Evolutionary conservation across 352 stramenopile genomes (phyloP).

Genomic region (Pythium grandisporangium): DNA sequence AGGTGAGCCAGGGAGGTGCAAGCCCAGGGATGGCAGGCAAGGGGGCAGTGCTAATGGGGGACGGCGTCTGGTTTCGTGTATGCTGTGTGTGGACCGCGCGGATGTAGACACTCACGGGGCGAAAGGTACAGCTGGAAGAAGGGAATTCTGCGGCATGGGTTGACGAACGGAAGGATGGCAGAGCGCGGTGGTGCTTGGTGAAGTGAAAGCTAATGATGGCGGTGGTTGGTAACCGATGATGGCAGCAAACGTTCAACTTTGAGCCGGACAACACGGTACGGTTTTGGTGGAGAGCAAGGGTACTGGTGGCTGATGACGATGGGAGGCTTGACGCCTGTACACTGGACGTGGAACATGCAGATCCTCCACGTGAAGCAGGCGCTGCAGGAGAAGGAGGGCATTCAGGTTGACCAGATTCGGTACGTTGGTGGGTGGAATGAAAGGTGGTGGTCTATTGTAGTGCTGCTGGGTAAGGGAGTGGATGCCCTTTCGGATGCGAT

Average conservation of each 20-base stretch:
- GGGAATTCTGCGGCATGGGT: neutral
- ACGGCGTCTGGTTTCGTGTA: neutral
- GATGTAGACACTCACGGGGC: slow-evolving; percentile 70
- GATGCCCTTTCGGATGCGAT: no score
- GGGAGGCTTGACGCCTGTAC: neutral
- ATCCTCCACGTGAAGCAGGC: slow-evolving; percentile 96
- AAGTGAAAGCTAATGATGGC: no score
- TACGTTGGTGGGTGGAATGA: no score
- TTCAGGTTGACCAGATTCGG: slow-evolving; percentile 83
- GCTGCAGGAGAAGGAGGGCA: slow-evolving; percentile 98
- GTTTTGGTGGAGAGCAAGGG: neutral
- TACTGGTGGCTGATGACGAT: neutral
- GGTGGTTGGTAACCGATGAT: neutral
- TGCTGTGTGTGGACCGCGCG: neutral
- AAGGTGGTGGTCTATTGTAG: no score
- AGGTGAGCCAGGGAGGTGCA: slow-evolving; percentile 45
- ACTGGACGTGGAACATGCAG: slow-evolving; percentile 20
- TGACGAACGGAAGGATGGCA: no score
- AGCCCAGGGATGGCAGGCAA: neutral
- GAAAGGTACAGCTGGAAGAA: slow-evolving; percentile 31
- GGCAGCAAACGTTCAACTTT: slow-evolving; percentile 85
- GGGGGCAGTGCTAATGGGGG: neutral
- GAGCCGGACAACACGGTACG: slow-evolving; percentile 77
- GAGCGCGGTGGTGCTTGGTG: no score
- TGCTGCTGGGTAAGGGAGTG: no score